phyloP scores from a whole-genome alignment of 345 rosid genomes.

The Dovyalis caffra region DNA sequence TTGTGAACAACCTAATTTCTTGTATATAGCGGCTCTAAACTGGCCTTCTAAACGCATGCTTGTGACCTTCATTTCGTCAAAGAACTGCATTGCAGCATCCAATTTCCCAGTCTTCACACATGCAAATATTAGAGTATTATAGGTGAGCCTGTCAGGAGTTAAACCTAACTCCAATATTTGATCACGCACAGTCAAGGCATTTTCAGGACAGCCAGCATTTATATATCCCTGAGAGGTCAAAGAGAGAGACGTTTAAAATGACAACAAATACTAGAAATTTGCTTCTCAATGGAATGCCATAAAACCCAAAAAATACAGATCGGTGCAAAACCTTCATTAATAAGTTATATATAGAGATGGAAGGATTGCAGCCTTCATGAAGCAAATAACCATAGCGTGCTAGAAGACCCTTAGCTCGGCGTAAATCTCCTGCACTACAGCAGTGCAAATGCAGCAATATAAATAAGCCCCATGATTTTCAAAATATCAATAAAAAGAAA shows the following conservation, averaged over 20 bases:
- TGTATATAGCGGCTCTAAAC: slow-evolving; percentile 47
- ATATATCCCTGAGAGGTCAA: slow-evolving; percentile 51
- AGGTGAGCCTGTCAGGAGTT: slow-evolving; percentile 64
- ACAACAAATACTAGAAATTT: background rate
- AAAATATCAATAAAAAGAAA: background rate
- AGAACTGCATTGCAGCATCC: slow-evolving; percentile 58
- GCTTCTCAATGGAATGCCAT: background rate
- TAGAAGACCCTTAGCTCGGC: slow-evolving; percentile 76
- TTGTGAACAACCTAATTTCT: slow-evolving; percentile 18
- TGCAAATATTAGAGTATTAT: slow-evolving; percentile 62
- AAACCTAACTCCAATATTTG: slow-evolving; percentile 51
- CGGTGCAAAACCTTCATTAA: slow-evolving; percentile 62
- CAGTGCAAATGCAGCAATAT: slow-evolving; percentile 28
- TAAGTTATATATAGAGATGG: slow-evolving; percentile 55
- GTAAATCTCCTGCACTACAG: slow-evolving; percentile 81
- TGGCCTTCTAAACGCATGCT: slow-evolving; percentile 49
- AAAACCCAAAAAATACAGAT: background rate
- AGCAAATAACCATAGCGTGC: slow-evolving; percentile 62
- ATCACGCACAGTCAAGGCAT: slow-evolving; percentile 46
- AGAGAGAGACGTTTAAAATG: background rate
- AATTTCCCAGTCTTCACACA: slow-evolving; percentile 49
- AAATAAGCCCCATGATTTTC: slow-evolving; percentile 1
- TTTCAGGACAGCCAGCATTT: slow-evolving; percentile 49
- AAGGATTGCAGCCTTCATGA: slow-evolving; percentile 49
- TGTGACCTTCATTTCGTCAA: slow-evolving; percentile 79